phyloP scores from a whole-genome alignment of 768 basidiomycete genomes.

The Lactarius deliciosus region DNA sequence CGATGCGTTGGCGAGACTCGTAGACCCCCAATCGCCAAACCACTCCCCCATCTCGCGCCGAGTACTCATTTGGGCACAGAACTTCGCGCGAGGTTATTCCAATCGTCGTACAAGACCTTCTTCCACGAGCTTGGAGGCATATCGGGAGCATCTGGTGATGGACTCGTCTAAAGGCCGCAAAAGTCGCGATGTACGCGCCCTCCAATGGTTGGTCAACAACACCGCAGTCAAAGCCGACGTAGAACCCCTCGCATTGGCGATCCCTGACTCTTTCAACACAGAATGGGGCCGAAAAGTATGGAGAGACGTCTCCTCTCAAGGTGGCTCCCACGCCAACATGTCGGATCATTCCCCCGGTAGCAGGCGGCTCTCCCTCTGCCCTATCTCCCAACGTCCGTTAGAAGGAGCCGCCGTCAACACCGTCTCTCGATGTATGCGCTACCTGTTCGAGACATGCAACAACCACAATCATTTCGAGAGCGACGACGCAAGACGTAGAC shows the following conservation, averaged over 20 bases:
- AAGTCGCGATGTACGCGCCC: not conserved
- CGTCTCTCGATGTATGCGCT: not conserved
- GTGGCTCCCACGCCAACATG: not conserved
- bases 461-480: not conserved
- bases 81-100: not conserved
- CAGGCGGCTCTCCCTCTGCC: not conserved
- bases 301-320: not conserved
- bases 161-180: not conserved
- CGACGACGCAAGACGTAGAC: not conserved
- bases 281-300: slow-evolving; percentile 7
- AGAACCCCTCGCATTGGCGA: not conserved
- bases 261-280: slow-evolving; percentile 4
- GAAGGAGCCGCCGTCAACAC: not conserved
- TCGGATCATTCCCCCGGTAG: too few species aligned
- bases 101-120: too few species aligned
- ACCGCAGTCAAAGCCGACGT: not conserved
- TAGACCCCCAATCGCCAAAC: too few species aligned
- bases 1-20: too few species aligned
- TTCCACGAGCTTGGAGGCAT: not conserved
- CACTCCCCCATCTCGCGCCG: not conserved
- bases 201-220: slow-evolving; percentile 4
- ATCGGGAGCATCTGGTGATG: not conserved
- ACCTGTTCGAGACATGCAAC: slow-evolving; percentile 5
- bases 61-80: not conserved
- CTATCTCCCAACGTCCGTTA: too few species aligned